phyloP scores from a whole-genome alignment of 805 yeast genomes.

The Candida tibetensis region DNA sequence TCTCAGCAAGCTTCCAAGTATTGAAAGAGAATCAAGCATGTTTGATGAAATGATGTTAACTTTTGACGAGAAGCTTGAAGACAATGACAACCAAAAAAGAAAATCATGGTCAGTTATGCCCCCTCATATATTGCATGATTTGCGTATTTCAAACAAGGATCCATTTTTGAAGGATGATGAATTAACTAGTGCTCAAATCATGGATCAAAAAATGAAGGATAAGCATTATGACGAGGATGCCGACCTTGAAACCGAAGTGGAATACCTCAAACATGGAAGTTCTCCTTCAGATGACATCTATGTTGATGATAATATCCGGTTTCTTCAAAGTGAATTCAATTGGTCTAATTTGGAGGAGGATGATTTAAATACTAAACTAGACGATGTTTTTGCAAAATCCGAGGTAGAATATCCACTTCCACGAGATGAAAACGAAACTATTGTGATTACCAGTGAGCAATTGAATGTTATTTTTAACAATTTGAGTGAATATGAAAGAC shows the following conservation, averaged over 20 bases:
- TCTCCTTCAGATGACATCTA: slow-evolving; percentile 23
- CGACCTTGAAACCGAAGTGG: slow-evolving; percentile 1
- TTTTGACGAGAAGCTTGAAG: slow-evolving; percentile 21
- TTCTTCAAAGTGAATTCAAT: slow-evolving; percentile 24
- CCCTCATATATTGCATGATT: background rate
- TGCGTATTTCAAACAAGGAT: slow-evolving; percentile 11
- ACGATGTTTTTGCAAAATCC: background rate
- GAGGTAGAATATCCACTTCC: slow-evolving; percentile 4
- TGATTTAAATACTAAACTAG: slow-evolving; percentile 5
- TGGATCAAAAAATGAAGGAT: slow-evolving; percentile 37
- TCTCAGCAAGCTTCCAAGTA: slow-evolving; percentile 19
- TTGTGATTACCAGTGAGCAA: slow-evolving; percentile 25
- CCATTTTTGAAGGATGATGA: slow-evolving; percentile 42
- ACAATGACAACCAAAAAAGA: slow-evolving; percentile 1
- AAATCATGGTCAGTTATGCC: background rate
- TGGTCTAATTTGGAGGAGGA: slow-evolving; percentile 17
- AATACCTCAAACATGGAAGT: slow-evolving; percentile 4
- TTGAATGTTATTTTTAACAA: slow-evolving; percentile 23
- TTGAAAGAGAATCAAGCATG: slow-evolving; percentile 26
- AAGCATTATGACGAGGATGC: slow-evolving; percentile 9
- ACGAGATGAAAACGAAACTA: slow-evolving; percentile 12
- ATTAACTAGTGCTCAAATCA: slow-evolving; percentile 39
- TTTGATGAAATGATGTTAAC: slow-evolving; percentile 28
- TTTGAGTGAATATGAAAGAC: slow-evolving; percentile 20
- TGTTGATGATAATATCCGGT: slow-evolving; percentile 31